Base-by-base conservation (phyloP, 2,329 filamentous ascomycete species). In the Huntiella moniliformis region DNA sequence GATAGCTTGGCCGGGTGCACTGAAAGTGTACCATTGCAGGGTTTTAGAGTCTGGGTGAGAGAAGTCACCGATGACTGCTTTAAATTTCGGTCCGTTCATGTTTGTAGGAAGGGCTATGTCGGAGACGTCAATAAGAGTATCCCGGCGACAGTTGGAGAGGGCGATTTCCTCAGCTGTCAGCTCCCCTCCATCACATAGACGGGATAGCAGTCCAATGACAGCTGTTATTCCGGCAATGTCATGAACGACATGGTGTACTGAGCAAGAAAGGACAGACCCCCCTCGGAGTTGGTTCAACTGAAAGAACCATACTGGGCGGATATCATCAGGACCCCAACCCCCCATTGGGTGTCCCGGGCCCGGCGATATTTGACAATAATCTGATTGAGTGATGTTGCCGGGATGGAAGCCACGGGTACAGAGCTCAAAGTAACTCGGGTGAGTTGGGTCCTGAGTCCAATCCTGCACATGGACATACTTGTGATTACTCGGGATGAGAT, bases 401-500 rank as follows among this genome's bases (percentile, higher is more conserved):
- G 38, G 33, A 13, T 35, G 36, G 35, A 45, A 45, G 17, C 28
- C 31, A 35, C 33, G 28, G 7, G 35, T 12, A 11, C 15, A 11
- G n/a, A 45, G 36, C 10, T 31, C 12, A 10, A 12, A 13, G 10
- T 38, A 38, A 11, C 35, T 13, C 4, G 22, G 43, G 13, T 45
- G 36, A 16, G n/a, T 39, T 5, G n/a, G 43, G 22, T 45, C 43
- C 5, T 7, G 5, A 22, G 43, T 38, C 18, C 31, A 39, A n/a
- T 45, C 43, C 13, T 15, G 16, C 5, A 45, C n/a, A 17, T 12
- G 28, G 7, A 45, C 10, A 11, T 18, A 13, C n/a, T 38, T 5
- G 34, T 45, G 43, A 4, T 35, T 31, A 22, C 17, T 31, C 10
- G 43, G 37, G 35, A 38, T 32, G 28, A 45, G 38, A 10, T 45